Evolutionary conservation across 352 stramenopile genomes (phyloP).

Genomic region (Pythium myriotylum): DNA sequence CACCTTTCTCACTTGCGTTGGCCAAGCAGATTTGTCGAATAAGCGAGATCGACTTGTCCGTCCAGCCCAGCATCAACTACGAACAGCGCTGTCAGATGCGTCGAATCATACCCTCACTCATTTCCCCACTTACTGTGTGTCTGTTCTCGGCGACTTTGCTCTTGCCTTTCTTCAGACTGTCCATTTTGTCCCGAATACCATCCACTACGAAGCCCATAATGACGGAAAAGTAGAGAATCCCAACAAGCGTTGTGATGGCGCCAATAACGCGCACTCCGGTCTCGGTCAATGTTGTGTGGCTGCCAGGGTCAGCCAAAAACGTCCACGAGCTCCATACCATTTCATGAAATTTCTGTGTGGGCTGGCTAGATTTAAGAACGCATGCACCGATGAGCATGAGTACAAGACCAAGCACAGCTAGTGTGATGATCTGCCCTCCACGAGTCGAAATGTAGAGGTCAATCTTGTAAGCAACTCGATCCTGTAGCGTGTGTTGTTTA

Average conservation of each 20-base stretch:
- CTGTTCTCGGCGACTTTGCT: conserved; percentile 76
- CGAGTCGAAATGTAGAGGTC: conserved; percentile 72
- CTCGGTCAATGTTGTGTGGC: conserved; percentile 43
- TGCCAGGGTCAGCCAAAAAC: conserved; percentile 52
- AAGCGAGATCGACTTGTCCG: conserved; percentile 84
- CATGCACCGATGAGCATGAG: conserved; percentile 47
- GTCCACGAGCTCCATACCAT: conserved; percentile 70
- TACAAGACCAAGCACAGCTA: conserved; percentile 45
- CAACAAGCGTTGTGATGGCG: conserved; percentile 59
- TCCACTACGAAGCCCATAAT: conserved; percentile 92
- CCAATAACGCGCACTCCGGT: conserved; percentile 57
- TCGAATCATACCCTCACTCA: neutral
- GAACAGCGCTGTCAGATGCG: neutral
- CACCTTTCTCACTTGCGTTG: conserved; percentile 86
- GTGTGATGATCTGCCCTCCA: conserved; percentile 48
- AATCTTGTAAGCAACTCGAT: conserved; percentile 52
- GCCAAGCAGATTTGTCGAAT: conserved; percentile 87
- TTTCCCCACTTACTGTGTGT: conserved; percentile 66
- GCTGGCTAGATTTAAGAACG: conserved; percentile 44
- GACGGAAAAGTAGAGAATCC: conserved; percentile 88
- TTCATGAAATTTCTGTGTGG: conserved; percentile 35
- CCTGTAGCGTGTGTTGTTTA: conserved; percentile 36
- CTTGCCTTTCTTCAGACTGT: conserved; percentile 88
- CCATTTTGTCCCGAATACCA: conserved; percentile 87
- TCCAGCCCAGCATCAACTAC: conserved; percentile 86